Evolutionary conservation across 768 basidiomycete genomes (phyloP).

Genomic region (Mycena latifolia): DNA sequence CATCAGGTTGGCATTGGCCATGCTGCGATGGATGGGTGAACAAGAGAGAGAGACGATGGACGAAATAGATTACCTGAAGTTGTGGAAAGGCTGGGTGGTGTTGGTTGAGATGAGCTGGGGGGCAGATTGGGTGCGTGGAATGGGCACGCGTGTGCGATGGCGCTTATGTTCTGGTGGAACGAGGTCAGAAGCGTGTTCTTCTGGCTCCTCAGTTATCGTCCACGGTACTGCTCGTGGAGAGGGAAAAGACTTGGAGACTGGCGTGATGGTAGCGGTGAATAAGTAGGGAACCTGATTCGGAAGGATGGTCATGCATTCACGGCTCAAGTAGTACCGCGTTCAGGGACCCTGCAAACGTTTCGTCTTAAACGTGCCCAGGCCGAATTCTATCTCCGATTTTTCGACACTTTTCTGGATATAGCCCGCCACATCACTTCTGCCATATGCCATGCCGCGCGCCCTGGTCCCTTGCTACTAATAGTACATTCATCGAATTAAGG

Average conservation of each 20-base stretch:
- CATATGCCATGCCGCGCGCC: conserved; percentile 14
- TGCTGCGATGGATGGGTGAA: conserved; percentile 48
- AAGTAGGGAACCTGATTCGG: too few relatives aligned
- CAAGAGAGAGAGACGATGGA: conserved; percentile 6
- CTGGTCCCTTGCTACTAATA: neutral
- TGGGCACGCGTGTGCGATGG: conserved; percentile 28
- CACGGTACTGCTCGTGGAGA: conserved; percentile 5
- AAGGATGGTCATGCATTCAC: too few relatives aligned
- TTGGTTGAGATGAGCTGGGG: conserved; percentile 75
- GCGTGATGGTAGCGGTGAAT: conserved; percentile 16
- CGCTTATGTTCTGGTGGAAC: conserved; percentile 24
- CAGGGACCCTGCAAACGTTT: neutral
- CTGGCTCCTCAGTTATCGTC: conserved; percentile 39
- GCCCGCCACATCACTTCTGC: neutral
- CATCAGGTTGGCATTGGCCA: conserved; percentile 60
- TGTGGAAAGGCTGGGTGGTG: conserved; percentile 71
- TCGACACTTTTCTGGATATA: conserved; percentile 12
- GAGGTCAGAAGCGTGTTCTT: conserved; percentile 14
- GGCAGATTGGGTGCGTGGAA: conserved; percentile 60
- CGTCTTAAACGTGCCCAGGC: neutral
- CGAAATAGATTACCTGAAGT: conserved; percentile 50
- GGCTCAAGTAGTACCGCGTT: too few relatives aligned
- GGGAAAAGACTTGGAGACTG: conserved; percentile 17
- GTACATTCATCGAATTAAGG: neutral
- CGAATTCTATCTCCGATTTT: conserved; percentile 4